These are phyloP conservation scores for Colletotrichum zoysiae DNA, from an alignment of 2,329 filamentous ascomycete genomes.

Conservation along the genomic window DNA sequence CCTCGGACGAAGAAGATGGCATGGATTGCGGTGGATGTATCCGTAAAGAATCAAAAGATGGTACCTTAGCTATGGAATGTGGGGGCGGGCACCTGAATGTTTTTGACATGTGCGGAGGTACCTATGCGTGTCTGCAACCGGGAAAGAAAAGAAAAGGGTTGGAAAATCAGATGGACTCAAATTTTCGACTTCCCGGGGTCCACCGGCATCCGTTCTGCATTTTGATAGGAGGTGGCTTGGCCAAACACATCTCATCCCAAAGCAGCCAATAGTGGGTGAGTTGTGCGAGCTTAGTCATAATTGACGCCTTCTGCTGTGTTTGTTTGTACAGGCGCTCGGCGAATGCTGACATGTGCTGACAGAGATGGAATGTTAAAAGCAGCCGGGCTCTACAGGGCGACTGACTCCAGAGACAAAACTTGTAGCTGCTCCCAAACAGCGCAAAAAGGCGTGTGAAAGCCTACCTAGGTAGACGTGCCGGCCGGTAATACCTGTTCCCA, in stretches of 20 bases:
- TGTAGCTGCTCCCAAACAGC: neutral
- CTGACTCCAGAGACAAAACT: neutral
- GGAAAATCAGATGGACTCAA: neutral
- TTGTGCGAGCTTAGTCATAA: neutral
- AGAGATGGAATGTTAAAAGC: neutral
- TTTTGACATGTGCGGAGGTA: neutral
- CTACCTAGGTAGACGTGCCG: conserved; percentile 4
- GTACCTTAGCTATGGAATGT: neutral
- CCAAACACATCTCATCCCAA: neutral
- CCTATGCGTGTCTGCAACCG: too few relatives aligned
- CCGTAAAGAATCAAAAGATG: neutral
- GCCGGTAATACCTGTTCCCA: conserved; percentile 13
- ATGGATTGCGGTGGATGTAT: conserved; percentile 7
- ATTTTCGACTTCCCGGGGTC: neutral
- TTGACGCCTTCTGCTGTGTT: neutral
- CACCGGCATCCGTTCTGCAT: neutral
- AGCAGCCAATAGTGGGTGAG: neutral
- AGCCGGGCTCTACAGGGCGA: neutral
- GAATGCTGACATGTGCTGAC: neutral
- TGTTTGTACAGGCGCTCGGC: neutral
- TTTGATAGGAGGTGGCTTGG: neutral
- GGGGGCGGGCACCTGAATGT: too few relatives aligned
- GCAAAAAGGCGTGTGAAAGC: neutral
- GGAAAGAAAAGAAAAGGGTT: neutral
- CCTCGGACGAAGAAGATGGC: conserved; percentile 11